These are phyloP conservation scores for Ilex asprella DNA, from an alignment of 257 asterid species.

Conservation along the genomic window DNA sequence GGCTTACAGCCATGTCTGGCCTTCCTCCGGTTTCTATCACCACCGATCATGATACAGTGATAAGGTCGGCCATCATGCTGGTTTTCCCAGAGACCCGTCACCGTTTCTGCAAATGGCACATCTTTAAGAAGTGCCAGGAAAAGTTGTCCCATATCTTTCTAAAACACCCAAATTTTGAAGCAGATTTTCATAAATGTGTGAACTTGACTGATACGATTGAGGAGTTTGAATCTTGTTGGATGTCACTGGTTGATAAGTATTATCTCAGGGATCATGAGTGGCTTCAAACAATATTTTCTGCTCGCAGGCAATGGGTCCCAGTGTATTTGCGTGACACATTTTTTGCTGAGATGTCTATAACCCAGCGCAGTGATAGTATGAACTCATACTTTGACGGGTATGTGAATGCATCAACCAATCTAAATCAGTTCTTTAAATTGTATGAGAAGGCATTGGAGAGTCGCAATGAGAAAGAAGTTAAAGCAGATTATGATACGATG, in stretches of 20 bases:
- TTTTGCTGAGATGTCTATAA: slow-evolving; percentile 89
- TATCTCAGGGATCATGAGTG: slow-evolving; percentile 73
- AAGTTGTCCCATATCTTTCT: slow-evolving; percentile 71
- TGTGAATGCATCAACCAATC: slow-evolving; percentile 87
- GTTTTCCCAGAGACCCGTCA: slow-evolving; percentile 80
- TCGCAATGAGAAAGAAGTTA: slow-evolving; percentile 94
- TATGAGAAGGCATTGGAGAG: slow-evolving; percentile 96
- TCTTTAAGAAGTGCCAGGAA: slow-evolving; percentile 92
- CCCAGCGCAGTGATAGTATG: slow-evolving; percentile 85
- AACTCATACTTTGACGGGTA: slow-evolving; percentile 95
- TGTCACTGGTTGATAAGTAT: slow-evolving; percentile 61
- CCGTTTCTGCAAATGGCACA: slow-evolving; percentile 97
- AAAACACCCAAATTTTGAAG: slow-evolving; percentile 69
- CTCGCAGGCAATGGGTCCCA: slow-evolving; percentile 93
- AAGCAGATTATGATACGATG: slow-evolving; percentile 89
- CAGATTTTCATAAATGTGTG: slow-evolving; percentile 81
- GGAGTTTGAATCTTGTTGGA: slow-evolving; percentile 90
- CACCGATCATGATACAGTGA: slow-evolving; percentile 75
- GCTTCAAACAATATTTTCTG: slow-evolving; percentile 58
- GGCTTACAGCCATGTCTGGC: slow-evolving; percentile 87
- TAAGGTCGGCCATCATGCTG: slow-evolving; percentile 68
- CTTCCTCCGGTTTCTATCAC: slow-evolving; percentile 75
- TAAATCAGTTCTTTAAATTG: slow-evolving; percentile 77
- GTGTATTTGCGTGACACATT: slow-evolving; percentile 76
- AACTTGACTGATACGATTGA: slow-evolving; percentile 66